Percentiles rank a stretch among this genome's conserved stretches.
Conservation (phyloP, 192 early-diverging fungal species). For the Coemansia sp. region DNA sequence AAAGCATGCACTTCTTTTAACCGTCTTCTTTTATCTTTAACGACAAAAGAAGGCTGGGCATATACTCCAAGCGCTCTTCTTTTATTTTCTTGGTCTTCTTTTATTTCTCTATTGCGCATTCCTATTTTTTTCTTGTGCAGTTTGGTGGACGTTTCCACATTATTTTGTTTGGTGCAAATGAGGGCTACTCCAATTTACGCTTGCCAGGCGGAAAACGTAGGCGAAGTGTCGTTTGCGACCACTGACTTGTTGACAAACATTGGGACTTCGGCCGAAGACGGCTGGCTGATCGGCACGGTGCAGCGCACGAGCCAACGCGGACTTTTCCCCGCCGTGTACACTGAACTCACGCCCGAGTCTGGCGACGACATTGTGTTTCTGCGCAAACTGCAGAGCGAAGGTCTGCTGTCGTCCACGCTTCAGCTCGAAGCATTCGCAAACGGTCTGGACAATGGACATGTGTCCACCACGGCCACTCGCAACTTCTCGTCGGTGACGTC, state of each 20-base stretch:
- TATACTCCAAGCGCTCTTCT: background rate
- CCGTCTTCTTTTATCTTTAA: no score
- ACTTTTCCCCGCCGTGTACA: conserved; percentile 45
- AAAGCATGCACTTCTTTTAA: background rate
- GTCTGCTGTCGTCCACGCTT: conserved; percentile 34
- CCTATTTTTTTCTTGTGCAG: conserved; percentile 1
- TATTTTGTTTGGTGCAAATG: conserved; percentile 12
- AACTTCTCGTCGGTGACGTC: background rate
- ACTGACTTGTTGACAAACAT: conserved; percentile 20
- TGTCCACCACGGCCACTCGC: background rate
- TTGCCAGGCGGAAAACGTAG: conserved; percentile 42
- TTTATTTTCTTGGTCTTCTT: conserved; percentile 13
- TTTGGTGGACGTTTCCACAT: background rate
- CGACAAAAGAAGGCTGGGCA: no score
- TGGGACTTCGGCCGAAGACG: conserved; percentile 27
- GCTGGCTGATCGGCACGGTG: conserved; percentile 42
- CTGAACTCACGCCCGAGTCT: conserved; percentile 35
- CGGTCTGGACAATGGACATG: conserved; percentile 11
- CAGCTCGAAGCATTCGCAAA: conserved; percentile 20
- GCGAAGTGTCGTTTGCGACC: conserved; percentile 47
- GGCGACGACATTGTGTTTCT: conserved; percentile 36
- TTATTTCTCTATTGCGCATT: background rate
- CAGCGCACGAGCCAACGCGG: conserved; percentile 30
- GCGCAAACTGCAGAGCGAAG: conserved; percentile 17
- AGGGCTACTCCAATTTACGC: conserved; percentile 44